These are phyloP conservation scores for Metschnikowia anglica DNA, from an alignment of 805 yeast genomes.

Conservation along the genomic window DNA sequence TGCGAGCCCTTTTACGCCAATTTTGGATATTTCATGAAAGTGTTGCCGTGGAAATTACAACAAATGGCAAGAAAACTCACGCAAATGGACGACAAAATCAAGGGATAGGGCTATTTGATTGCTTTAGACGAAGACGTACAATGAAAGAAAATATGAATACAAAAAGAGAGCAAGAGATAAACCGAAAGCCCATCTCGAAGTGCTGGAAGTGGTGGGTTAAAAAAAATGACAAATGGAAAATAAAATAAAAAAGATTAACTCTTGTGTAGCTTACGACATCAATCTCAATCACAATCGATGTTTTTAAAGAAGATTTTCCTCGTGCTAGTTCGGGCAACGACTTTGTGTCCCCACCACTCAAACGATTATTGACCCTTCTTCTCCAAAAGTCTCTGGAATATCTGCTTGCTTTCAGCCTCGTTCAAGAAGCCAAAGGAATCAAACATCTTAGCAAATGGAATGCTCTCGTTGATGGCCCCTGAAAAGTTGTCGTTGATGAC, in stretches of 20 bases:
- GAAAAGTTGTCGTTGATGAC: conserved; percentile 25
- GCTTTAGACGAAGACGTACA: background rate
- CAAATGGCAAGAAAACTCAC: conserved; percentile 35
- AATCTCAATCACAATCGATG: too few relatives aligned
- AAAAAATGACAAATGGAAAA: too few relatives aligned
- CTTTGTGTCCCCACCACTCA: too few relatives aligned
- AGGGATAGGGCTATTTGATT: background rate
- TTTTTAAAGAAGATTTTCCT: too few relatives aligned
- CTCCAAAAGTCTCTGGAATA: conserved; percentile 24
- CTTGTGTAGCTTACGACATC: too few relatives aligned
- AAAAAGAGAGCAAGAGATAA: too few relatives aligned
- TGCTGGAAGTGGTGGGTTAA: too few relatives aligned
- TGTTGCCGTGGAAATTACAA: conserved; percentile 43
- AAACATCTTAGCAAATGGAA: conserved; percentile 41
- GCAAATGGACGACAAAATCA: conserved; percentile 38
- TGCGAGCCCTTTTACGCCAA: conserved; percentile 49
- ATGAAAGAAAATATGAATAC: too few relatives aligned
- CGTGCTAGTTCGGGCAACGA: too few relatives aligned
- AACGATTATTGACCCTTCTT: conserved; percentile 18
- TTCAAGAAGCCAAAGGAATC: conserved; percentile 48
- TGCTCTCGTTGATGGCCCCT: conserved; percentile 24
- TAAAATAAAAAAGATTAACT: too few relatives aligned
- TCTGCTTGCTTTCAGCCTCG: conserved; percentile 29
- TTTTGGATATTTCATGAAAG: conserved; percentile 42
- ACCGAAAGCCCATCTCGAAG: too few relatives aligned